Evolutionary conservation across 2,329 filamentous ascomycete genomes (phyloP), one percentile per base, ranked within the genome.

Genomic region (Colletotrichum musae): DNA sequence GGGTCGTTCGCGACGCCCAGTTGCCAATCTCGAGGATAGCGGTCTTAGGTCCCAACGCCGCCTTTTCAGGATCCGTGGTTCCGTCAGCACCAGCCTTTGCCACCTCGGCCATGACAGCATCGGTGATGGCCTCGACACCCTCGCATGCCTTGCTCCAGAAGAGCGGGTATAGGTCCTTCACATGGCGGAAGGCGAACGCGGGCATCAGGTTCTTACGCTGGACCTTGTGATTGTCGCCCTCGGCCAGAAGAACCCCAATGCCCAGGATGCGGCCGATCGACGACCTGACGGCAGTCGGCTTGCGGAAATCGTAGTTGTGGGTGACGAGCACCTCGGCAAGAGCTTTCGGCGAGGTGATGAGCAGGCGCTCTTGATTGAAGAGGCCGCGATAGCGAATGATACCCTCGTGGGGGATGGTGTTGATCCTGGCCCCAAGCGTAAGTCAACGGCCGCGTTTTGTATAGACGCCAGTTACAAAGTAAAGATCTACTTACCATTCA

Each of bases 201-300:
- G 94, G 94, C 82, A 92, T 89, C 18, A 97, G 87, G 67, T 92
- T 90, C 77, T 93, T 94, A 54, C 95, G 88, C 81, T 94, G 93
- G 74, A 88, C 83, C 82, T 92, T 96, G 79, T 98, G 95, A 75
- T 95, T 93, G 13, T 97, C 93, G n/a, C 95, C 95, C 80, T 98
- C 95, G 2, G 94, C 93, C 12, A 98, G 83, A 45, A 98, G 81
- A 15, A 95, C 82, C 10, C 93, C 93, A 13, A 91, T 81, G 10
- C 94, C 92, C 13, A 95, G 83, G 28, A 94, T 83, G 24, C 88
- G 85, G 2, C 86, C 88, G 4, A 95, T 81, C 1, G 86, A 84
- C 51, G 80, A 80, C 41, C 88, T 82, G 36, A 93, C 73, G 26
- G 84, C 75, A 1, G 74, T 60, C 0, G 92, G 91, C 76, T 94